A percentile compares a stretch with the other conserved stretches of the same genome.
These are phyloP conservation scores for Colletotrichum salicis DNA, from an alignment of 2,329 filamentous ascomycete genomes.

Conservation along the genomic window DNA sequence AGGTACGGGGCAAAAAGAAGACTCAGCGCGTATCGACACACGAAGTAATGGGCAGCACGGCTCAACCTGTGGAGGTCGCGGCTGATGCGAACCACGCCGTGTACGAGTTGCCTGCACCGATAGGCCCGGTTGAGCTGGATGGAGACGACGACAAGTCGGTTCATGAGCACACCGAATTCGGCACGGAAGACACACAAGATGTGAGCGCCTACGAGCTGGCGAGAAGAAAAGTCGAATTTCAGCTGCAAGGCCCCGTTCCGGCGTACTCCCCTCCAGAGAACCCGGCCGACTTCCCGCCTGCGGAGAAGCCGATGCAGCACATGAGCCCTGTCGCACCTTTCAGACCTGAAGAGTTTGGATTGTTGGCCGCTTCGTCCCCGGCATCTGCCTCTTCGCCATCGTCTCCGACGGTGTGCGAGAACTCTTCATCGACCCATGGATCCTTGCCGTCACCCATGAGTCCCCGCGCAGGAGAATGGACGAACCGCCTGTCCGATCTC, in stretches of 20 bases:
- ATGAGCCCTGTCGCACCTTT: slow-evolving; percentile 47
- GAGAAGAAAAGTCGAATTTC: slow-evolving; percentile 60
- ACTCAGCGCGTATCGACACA: slow-evolving; percentile 25
- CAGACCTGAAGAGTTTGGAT: slow-evolving; percentile 45
- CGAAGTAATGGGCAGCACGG: slow-evolving; percentile 43
- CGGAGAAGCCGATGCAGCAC: slow-evolving; percentile 49
- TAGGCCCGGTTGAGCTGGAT: slow-evolving; percentile 61
- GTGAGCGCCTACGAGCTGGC: slow-evolving; percentile 63
- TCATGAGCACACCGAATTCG: slow-evolving; percentile 53
- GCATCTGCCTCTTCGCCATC: slow-evolving; percentile 41
- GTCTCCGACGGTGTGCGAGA: slow-evolving; percentile 46
- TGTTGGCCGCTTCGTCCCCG: slow-evolving; percentile 32
- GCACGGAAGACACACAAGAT: slow-evolving; percentile 51
- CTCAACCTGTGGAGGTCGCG: slow-evolving; percentile 51
- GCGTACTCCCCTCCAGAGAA: slow-evolving; percentile 56
- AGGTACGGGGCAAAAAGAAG: slow-evolving; percentile 48
- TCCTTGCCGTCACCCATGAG: slow-evolving; percentile 61
- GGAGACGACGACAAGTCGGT: slow-evolving; percentile 49
- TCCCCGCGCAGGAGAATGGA: slow-evolving; percentile 56
- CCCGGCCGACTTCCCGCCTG: slow-evolving; percentile 40
- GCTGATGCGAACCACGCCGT: slow-evolving; percentile 59
- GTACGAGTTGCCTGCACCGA: slow-evolving; percentile 61
- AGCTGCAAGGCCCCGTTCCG: slow-evolving; percentile 61
- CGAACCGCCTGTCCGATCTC: slow-evolving; percentile 48
- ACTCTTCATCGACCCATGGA: slow-evolving; percentile 51